phyloP scores from a whole-genome alignment of 2,329 filamentous ascomycete genomes.

The Aphanoascus verrucosus region DNA sequence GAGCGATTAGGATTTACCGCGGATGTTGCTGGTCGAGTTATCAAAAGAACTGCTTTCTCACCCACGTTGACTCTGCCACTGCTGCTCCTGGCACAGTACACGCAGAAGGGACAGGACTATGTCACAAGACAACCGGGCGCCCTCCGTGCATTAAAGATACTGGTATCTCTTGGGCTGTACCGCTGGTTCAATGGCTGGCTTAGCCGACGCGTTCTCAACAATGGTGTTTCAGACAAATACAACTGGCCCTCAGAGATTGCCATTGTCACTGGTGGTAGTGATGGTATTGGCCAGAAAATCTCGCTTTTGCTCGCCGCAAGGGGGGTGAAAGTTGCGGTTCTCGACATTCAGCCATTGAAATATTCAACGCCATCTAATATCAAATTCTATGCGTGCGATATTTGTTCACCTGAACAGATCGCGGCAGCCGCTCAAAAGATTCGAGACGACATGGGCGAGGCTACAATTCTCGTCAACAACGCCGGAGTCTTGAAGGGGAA shows the following conservation, averaged over 20 bases:
- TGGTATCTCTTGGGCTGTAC: slow-evolving; percentile 45
- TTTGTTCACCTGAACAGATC: slow-evolving; percentile 49
- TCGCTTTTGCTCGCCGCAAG: slow-evolving; percentile 55
- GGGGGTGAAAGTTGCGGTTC: slow-evolving; percentile 56
- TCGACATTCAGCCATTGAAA: slow-evolving; percentile 56
- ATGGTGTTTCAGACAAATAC: slow-evolving; percentile 27
- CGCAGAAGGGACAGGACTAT: slow-evolving; percentile 49
- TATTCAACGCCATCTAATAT: slow-evolving; percentile 36
- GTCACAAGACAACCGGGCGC: slow-evolving; percentile 43
- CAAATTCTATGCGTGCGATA: slow-evolving; percentile 60
- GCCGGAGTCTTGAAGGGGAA: slow-evolving; percentile 54
- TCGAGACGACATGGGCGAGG: slow-evolving; percentile 42
- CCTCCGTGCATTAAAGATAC: slow-evolving; percentile 43
- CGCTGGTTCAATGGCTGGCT: slow-evolving; percentile 42
- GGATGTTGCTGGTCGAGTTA: slow-evolving; percentile 48
- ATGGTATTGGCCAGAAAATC: slow-evolving; percentile 59
- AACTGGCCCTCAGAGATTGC: slow-evolving; percentile 58
- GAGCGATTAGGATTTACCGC: slow-evolving; percentile 39
- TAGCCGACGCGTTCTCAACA: slow-evolving; percentile 42
- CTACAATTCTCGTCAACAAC: slow-evolving; percentile 63
- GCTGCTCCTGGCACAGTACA: slow-evolving; percentile 53
- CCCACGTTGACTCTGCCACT: slow-evolving; percentile 54
- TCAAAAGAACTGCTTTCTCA: slow-evolving; percentile 54
- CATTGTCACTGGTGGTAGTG: slow-evolving; percentile 62
- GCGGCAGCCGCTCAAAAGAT: slow-evolving; percentile 44